phyloP scores from a whole-genome alignment of 2,329 filamentous ascomycete species.

The Neoscytalidium dimidiatum region DNA sequence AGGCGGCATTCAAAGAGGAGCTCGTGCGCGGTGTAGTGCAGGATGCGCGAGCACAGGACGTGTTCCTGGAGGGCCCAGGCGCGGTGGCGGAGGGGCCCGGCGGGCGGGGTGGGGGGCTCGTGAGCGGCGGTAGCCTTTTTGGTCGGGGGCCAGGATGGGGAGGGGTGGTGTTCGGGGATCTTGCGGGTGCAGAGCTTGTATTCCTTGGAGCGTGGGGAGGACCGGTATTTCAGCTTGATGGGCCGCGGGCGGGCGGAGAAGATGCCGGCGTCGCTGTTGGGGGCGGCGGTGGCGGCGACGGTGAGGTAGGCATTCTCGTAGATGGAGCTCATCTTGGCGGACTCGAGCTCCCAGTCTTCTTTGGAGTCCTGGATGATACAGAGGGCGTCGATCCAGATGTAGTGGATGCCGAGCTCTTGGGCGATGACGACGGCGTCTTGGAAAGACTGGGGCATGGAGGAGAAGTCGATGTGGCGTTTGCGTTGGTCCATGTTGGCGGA shows the following conservation, averaged over 20 bases:
- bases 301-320: constrained; percentile 9
- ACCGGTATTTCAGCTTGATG: constrained; percentile 29
- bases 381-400: constrained; percentile 25
- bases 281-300: constrained; percentile 3
- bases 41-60: constrained; percentile 33
- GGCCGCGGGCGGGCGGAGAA: constrained; percentile 7
- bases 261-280: not conserved
- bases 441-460: constrained; percentile 13
- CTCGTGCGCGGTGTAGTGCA: constrained; percentile 36
- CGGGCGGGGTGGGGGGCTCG: constrained; percentile 5
- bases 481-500: not conserved
- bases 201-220: constrained; percentile 30
- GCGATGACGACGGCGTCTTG: constrained; percentile 19
- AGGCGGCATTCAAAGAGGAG: constrained; percentile 38
- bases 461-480: not conserved
- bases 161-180: constrained; percentile 32
- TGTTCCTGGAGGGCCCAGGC: constrained; percentile 38
- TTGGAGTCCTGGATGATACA: constrained; percentile 23
- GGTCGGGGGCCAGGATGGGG: not conserved
- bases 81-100: constrained; percentile 28
- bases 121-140: constrained; percentile 17
- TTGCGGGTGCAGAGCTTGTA: constrained; percentile 30
- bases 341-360: constrained; percentile 15
- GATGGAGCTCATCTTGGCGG: constrained; percentile 13
- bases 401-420: constrained; percentile 1